Conservation (phyloP, 1,284 basidiomycete genomes). For the Sporisorium sorghi region DNA sequence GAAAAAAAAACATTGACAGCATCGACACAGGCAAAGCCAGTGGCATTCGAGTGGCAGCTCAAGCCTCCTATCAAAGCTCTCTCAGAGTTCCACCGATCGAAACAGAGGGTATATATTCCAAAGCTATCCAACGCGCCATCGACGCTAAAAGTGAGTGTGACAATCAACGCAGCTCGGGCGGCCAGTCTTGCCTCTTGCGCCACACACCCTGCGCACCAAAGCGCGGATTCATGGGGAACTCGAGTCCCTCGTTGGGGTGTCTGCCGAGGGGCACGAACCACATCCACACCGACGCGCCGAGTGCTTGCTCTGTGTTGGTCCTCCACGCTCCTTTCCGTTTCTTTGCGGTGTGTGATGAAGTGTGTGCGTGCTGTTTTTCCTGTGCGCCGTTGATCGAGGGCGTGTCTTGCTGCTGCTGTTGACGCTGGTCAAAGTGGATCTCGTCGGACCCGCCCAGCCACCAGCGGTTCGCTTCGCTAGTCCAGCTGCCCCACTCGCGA, state of each 20-base stretch:
- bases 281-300: constrained; percentile 8
- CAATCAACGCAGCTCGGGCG: constrained; percentile 21
- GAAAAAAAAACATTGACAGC: too few relatives aligned
- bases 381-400: constrained; percentile 8
- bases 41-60: too few relatives aligned
- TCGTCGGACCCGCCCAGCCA: constrained; percentile 74
- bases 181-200: constrained; percentile 39
- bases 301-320: constrained; percentile 31
- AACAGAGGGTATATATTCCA: too few relatives aligned
- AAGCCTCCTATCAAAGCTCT: too few relatives aligned
- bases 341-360: too few relatives aligned
- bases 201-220: constrained; percentile 33
- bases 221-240: constrained; percentile 45
- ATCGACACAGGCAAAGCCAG: too few relatives aligned
- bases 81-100: too few relatives aligned
- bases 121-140: too few relatives aligned
- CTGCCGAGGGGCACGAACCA: constrained; percentile 36
- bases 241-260: constrained; percentile 32
- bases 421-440: neutral
- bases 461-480: constrained; percentile 84
- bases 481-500: constrained; percentile 79
- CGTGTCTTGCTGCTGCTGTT: constrained; percentile 4
- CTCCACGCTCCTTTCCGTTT: constrained; percentile 13
- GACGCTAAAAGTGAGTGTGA: too few relatives aligned
- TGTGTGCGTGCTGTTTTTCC: constrained; percentile 12